These are phyloP conservation scores for Metschnikowia baotianmanensis DNA, from an alignment of 805 yeast species.

Conservation along the genomic window DNA sequence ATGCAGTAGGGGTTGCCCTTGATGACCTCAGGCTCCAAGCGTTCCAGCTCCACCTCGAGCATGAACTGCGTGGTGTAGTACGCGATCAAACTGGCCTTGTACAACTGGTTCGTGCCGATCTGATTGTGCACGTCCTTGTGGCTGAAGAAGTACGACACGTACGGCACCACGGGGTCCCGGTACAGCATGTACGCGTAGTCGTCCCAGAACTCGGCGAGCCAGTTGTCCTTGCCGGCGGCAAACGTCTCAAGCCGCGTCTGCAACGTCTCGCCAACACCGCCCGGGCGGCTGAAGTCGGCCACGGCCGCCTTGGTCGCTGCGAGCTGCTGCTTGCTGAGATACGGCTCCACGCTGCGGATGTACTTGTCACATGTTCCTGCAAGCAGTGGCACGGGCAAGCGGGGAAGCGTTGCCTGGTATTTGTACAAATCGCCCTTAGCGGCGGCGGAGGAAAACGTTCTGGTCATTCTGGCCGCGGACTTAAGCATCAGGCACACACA, in stretches of 20 bases:
- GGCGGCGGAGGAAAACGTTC: slow-evolving; percentile 24
- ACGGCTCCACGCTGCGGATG: slow-evolving; percentile 71
- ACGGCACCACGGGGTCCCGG: slow-evolving; percentile 93
- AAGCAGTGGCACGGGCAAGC: slow-evolving; percentile 83
- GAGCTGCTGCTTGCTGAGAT: slow-evolving; percentile 49
- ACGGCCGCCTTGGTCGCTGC: slow-evolving; percentile 53
- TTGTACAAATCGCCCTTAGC: slow-evolving; percentile 66
- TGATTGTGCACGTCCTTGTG: slow-evolving; percentile 66
- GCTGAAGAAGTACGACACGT: slow-evolving; percentile 83
- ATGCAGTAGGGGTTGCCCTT: slow-evolving; percentile 86
- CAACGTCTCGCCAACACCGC: slow-evolving; percentile 63
- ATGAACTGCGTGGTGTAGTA: slow-evolving; percentile 67
- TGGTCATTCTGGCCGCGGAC: slow-evolving; percentile 18
- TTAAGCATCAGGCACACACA: slow-evolving; percentile 14
- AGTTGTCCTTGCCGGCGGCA: slow-evolving; percentile 67
- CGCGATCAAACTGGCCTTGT: slow-evolving; percentile 74
- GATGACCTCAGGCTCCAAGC: slow-evolving; percentile 76
- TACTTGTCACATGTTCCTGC: slow-evolving; percentile 68
- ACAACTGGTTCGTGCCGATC: slow-evolving; percentile 61
- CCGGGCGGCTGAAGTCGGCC: slow-evolving; percentile 58
- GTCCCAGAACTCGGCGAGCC: slow-evolving; percentile 94
- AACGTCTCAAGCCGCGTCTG: slow-evolving; percentile 63
- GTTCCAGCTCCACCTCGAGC: slow-evolving; percentile 62
- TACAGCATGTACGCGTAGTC: slow-evolving; percentile 87
- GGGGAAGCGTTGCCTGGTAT: slow-evolving; percentile 72